Evolutionary conservation across 1,284 basidiomycete genomes (phyloP), one percentile per base, ranked within the genome.

Genomic region (Heterobasidion annosum): DNA sequence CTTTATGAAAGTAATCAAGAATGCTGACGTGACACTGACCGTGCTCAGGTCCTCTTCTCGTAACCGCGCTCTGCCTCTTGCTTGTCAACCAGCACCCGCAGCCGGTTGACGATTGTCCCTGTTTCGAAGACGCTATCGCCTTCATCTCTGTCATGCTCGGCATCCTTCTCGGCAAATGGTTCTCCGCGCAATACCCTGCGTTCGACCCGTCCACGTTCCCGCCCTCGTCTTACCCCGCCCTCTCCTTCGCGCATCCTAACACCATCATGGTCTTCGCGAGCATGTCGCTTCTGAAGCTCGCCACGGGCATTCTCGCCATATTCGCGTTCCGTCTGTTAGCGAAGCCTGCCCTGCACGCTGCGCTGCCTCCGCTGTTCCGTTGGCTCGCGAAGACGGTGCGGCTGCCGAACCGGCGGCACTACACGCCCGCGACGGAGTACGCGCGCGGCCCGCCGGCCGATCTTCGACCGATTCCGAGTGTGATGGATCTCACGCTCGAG

Each of bases 91-190:
- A 88, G 59, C 95, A 98, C 66, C 94, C 95, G 0, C 89, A 94
- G 64, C 91, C 92, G 0, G 85, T 97, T 1, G 94, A 98, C 57
- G 93, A 97, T 65, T 98, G 96, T 64, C 97, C 96, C 0, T 98
- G 96, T 70, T 99, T 98, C 68, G 96, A 98, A 68, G 96, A 99
- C 64, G 92, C 94, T 4, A 96, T 98, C 54, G 94, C 96, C 0
- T 91, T 96, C 62, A 72, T 92, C 19, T 87, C 91, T 10, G 93
- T 95, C 46, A 77, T 91, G 13, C 75, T 91, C 52, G 96, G 96
- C 16, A 73, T 79, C n/a, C 73, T 82, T 18, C 65, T 94, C 1
- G 83, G 83, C 0, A 74, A 60, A 35, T 60, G 81, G 52, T 93
- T 91, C 85, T 75, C 74, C 54, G 65, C 69, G 53, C 61, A 61